Conservation (phyloP, 257 asterid genomes). For the Echites panduratus region DNA sequence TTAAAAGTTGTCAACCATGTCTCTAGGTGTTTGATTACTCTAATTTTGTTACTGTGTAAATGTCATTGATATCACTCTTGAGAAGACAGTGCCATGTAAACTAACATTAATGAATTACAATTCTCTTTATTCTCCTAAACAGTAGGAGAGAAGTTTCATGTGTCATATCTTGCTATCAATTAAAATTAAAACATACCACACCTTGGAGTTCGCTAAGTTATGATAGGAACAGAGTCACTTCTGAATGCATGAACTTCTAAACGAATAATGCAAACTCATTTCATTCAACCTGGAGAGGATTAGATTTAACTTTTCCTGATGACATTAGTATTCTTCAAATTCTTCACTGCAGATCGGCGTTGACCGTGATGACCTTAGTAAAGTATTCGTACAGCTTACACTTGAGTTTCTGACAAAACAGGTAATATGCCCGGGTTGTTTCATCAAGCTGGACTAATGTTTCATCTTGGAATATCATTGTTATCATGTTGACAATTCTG, state of each 20-base stretch:
- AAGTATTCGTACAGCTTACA: constrained; percentile 79
- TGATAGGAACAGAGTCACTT: neutral
- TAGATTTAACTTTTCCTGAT: constrained; percentile 14
- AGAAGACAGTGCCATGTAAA: neutral
- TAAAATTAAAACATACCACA: neutral
- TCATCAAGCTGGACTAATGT: neutral
- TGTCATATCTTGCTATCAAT: neutral
- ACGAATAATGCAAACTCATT: neutral
- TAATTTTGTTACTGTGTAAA: neutral
- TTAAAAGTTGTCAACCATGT: neutral
- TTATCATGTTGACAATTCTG: neutral
- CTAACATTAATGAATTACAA: neutral
- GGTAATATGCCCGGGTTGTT: constrained; percentile 33
- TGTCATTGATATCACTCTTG: neutral
- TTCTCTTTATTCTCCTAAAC: neutral
- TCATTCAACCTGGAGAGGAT: constrained; percentile 3
- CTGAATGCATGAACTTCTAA: neutral
- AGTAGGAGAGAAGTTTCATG: neutral
- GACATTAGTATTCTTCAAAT: constrained; percentile 8
- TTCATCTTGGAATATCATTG: neutral
- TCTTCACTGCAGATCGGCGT: constrained; percentile 65
- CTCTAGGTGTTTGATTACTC: neutral
- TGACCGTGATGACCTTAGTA: constrained; percentile 63
- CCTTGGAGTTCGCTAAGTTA: neutral
- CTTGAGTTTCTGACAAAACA: constrained; percentile 85